Conservation (phyloP, 2,329 filamentous ascomycete genomes). For the Albifimbria verrucaria region DNA sequence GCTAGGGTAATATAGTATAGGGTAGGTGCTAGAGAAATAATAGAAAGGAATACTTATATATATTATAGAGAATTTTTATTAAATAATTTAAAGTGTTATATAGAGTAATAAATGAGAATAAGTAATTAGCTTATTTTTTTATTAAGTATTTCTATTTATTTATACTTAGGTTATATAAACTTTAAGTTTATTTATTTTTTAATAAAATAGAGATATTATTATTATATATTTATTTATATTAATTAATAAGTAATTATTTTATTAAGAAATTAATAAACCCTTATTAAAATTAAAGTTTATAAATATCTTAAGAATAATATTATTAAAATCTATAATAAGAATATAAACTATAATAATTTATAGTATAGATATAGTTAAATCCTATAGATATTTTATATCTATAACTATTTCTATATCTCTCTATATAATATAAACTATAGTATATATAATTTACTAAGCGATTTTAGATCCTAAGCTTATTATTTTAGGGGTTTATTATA, state of each 20-base stretch:
- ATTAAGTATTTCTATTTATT: background rate
- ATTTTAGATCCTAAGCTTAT: background rate
- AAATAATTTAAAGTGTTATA: background rate
- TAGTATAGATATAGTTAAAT: background rate
- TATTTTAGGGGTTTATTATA: background rate
- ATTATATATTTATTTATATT: background rate
- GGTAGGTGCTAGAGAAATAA: too few relatives aligned
- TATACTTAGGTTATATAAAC: background rate
- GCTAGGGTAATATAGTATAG: too few relatives aligned
- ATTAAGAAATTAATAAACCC: background rate
- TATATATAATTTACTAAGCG: background rate
- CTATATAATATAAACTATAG: background rate
- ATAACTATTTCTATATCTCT: background rate
- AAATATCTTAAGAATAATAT: constrained; percentile 1
- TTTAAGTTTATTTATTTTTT: background rate
- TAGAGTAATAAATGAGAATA: background rate
- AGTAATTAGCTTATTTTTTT: background rate
- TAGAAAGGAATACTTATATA: too few relatives aligned
- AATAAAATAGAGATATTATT: background rate
- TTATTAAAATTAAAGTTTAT: background rate
- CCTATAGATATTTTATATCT: background rate
- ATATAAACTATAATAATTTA: constrained; percentile 1
- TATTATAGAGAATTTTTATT: background rate
- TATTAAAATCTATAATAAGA: background rate
- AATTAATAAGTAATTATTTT: background rate